phyloP scores from a whole-genome alignment of 2,329 filamentous ascomycete genomes.

The Trichoderma breve region DNA sequence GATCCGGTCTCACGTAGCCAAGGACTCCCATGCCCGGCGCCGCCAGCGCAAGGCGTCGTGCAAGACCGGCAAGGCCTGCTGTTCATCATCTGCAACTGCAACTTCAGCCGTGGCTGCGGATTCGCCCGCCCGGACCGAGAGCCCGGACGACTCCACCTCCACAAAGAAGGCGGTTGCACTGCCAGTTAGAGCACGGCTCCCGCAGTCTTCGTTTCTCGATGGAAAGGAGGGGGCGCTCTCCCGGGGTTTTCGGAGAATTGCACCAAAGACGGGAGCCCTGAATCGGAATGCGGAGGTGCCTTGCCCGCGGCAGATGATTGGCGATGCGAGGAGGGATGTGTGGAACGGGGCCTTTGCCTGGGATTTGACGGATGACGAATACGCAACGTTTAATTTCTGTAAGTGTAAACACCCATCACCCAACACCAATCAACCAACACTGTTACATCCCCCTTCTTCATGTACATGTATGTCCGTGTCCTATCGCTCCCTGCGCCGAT shows the following conservation, averaged over 20 bases:
- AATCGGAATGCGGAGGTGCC: not conserved
- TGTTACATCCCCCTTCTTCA: too few relatives aligned
- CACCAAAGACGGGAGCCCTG: not conserved
- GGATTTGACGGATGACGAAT: constrained; percentile 9
- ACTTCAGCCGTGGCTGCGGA: not conserved
- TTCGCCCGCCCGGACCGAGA: not conserved
- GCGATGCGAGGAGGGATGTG: constrained; percentile 9
- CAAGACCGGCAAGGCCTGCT: not conserved
- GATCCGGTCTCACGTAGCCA: constrained; percentile 20
- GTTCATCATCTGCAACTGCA: not conserved
- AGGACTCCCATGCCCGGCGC: constrained; percentile 13
- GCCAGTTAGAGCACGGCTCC: not conserved
- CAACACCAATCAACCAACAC: too few relatives aligned
- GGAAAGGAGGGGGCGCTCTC: not conserved
- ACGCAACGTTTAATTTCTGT: constrained; percentile 16
- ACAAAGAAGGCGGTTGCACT: not conserved
- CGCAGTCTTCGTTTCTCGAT: not conserved
- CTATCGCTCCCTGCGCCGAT: not conserved
- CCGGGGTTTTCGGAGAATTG: constrained; percentile 12
- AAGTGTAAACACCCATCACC: not conserved
- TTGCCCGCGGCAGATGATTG: constrained; percentile 14
- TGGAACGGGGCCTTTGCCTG: constrained; percentile 13
- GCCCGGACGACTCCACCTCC: not conserved
- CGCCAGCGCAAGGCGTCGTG: not conserved
- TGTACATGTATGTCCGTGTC: not conserved